Conservation (phyloP, 169 alveolate genomes). For the Plasmodium berghei region DNA sequence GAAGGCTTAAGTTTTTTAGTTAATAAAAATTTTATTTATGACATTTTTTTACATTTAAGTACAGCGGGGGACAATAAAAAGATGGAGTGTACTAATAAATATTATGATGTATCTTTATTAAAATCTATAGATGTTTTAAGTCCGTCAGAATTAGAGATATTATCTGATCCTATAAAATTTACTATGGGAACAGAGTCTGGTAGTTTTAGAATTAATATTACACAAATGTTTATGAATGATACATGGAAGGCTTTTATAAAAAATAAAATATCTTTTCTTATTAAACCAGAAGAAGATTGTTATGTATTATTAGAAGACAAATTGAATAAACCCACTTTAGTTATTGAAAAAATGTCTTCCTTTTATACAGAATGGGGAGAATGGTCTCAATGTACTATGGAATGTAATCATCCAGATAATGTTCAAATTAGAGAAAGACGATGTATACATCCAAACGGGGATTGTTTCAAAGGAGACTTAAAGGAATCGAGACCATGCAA, state of each 20-base stretch:
- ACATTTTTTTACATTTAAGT: slow-evolving; percentile 27
- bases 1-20: slow-evolving; percentile 35
- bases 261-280: slow-evolving; percentile 48
- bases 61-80: slow-evolving; percentile 18
- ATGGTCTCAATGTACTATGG: slow-evolving; percentile 73
- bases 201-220: slow-evolving; percentile 39
- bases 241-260: slow-evolving; percentile 66
- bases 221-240: slow-evolving; percentile 33
- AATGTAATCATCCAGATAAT: slow-evolving; percentile 53
- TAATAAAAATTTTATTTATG: slow-evolving; percentile 11
- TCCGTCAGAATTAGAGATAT: slow-evolving; percentile 64
- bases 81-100: slow-evolving; percentile 13
- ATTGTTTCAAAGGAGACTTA: slow-evolving; percentile 70
- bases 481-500: slow-evolving; percentile 56
- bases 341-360: slow-evolving; percentile 38
- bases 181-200: slow-evolving; percentile 40
- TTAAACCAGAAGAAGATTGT: slow-evolving; percentile 60
- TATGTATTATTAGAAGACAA: slow-evolving; percentile 48
- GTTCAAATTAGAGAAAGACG: slow-evolving; percentile 71
- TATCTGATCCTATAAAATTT: slow-evolving; percentile 38
- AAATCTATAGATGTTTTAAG: slow-evolving; percentile 43
- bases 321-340: slow-evolving; percentile 49
- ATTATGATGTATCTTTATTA: slow-evolving; percentile 26
- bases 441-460: slow-evolving; percentile 24
- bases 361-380: slow-evolving; percentile 73